These are phyloP conservation scores for Dryas octopetala DNA, from an alignment of 306 rosid species.

Conservation along the genomic window DNA sequence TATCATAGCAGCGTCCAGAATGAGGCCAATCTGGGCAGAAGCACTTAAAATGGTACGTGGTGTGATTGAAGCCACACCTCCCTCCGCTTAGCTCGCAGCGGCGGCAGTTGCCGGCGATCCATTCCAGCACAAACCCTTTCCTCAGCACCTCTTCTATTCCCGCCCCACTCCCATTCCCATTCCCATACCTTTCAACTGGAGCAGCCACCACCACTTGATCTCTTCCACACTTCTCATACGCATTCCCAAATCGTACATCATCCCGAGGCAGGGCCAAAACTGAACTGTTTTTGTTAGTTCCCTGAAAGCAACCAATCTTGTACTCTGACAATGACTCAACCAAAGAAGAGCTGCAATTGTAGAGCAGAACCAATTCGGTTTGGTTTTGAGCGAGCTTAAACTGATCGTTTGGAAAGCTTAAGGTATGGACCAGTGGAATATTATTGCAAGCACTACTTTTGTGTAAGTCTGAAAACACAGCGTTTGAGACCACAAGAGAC, in stretches of 20 bases:
- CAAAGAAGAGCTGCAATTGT: constrained; percentile 24
- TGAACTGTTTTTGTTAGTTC: background rate
- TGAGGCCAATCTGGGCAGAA: constrained; percentile 61
- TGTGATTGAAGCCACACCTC: constrained; percentile 38
- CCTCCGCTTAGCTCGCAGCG: constrained; percentile 35
- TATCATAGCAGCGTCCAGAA: constrained; percentile 22
- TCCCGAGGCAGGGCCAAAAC: constrained; percentile 39
- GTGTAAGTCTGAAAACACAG: constrained; percentile 10
- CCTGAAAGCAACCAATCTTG: constrained; percentile 30
- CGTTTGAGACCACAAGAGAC: constrained; percentile 40
- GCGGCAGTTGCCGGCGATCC: constrained; percentile 44
- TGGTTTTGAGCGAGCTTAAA: constrained; percentile 10
- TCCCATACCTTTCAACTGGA: background rate
- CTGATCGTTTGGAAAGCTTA: background rate
- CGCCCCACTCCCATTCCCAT: background rate
- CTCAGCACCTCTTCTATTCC: constrained; percentile 26
- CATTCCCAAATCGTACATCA: background rate
- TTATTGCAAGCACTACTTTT: background rate
- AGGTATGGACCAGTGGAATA: constrained; percentile 6
- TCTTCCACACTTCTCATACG: constrained; percentile 17
- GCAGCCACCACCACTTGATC: background rate
- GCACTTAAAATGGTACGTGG: constrained; percentile 25
- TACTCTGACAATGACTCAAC: background rate
- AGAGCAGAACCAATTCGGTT: constrained; percentile 21
- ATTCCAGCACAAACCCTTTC: constrained; percentile 47